A percentile compares a stretch with the other conserved stretches of the same genome.
Evolutionary conservation across 768 basidiomycete genomes (phyloP).

Genomic region (Serendipita sp.): DNA sequence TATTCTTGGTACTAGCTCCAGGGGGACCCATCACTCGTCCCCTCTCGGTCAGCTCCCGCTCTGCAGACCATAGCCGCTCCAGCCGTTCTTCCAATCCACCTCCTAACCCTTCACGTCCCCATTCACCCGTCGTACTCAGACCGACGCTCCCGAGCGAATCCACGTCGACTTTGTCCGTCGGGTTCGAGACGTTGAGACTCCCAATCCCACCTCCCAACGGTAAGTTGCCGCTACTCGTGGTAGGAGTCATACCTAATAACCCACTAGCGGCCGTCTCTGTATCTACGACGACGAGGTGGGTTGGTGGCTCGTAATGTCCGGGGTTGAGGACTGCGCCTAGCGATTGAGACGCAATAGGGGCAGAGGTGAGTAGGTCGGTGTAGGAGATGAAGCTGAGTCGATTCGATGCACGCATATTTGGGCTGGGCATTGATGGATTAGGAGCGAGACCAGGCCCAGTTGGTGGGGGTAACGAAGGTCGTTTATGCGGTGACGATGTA

Average conservation of each 20-base stretch:
- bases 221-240: neutral
- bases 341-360: constrained; percentile 55
- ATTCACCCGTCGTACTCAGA: constrained; percentile 41
- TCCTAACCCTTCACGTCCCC: constrained; percentile 75
- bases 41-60: neutral
- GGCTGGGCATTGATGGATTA: neutral
- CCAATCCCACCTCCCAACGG: constrained; percentile 1
- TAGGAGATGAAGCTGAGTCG: constrained; percentile 84
- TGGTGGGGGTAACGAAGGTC: neutral
- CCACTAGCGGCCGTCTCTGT: constrained; percentile 9
- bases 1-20: neutral
- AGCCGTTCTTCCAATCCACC: constrained; percentile 69
- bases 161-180: constrained; percentile 25
- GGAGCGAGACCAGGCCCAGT: neutral
- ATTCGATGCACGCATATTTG: constrained; percentile 28
- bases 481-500: neutral
- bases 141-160: constrained; percentile 19
- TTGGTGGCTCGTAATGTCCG: constrained; percentile 45
- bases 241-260: constrained; percentile 1
- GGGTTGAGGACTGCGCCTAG: constrained; percentile 54
- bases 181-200: constrained; percentile 1
- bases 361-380: constrained; percentile 63
- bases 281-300: constrained; percentile 51
- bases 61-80: constrained; percentile 29
- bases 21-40: neutral